phyloP scores from a whole-genome alignment of 2,329 filamentous ascomycete species.

The Ceratocystiopsis sp. region DNA sequence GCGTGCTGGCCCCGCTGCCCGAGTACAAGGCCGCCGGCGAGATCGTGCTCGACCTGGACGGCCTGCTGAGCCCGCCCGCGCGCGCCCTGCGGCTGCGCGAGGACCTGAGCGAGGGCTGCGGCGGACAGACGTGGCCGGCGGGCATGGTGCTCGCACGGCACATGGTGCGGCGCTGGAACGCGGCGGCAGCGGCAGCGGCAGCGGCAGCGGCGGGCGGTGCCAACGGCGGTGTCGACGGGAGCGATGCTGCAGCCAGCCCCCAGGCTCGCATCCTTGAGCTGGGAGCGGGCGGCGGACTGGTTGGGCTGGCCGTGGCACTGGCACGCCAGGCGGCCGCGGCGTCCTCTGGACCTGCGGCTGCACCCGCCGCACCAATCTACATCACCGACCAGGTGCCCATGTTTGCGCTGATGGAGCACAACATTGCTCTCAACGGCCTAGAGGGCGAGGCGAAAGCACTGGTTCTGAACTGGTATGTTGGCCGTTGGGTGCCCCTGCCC shows the following conservation, averaged over 20 bases:
- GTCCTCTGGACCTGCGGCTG: no score
- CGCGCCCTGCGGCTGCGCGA: conserved; percentile 62
- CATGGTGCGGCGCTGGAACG: conserved; percentile 55
- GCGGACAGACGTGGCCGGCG: conserved; percentile 87
- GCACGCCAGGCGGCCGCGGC: conserved; percentile 21
- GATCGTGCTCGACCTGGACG: conserved; percentile 47
- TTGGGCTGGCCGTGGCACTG: conserved; percentile 47
- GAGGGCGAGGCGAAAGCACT: conserved; percentile 43
- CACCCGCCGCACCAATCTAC: conserved; percentile 17
- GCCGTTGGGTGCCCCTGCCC: no score
- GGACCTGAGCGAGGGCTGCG: conserved; percentile 75
- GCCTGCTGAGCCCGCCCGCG: conserved; percentile 35
- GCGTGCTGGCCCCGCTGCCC: conserved; percentile 35
- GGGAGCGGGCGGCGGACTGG: conserved; percentile 79
- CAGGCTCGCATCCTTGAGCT: conserved; percentile 43
- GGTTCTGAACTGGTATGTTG: conserved; percentile 61
- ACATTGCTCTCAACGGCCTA: conserved; percentile 68
- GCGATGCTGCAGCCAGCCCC: no score
- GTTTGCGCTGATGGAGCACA: conserved; percentile 70
- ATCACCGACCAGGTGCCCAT: conserved; percentile 83
- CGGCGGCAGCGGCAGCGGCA: no score
- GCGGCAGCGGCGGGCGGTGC: no score
- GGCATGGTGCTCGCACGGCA: conserved; percentile 80
- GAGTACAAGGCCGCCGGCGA: conserved; percentile 37
- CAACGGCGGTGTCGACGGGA: no score